Base-by-base conservation (phyloP, 140 eudicot genomes). In the Cichorium intybus region DNA sequence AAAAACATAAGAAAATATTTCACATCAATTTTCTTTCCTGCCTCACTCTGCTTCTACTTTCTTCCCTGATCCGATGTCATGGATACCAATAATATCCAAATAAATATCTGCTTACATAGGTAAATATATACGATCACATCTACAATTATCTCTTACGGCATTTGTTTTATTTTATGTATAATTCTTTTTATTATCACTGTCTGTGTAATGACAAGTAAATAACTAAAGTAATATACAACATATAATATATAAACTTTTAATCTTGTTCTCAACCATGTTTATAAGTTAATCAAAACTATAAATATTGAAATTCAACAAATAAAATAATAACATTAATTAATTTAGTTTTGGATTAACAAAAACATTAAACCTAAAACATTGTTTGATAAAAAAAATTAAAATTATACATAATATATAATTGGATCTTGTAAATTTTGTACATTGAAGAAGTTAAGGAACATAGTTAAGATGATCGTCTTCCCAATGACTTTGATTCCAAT, bases 401-500 rank as follows among this genome's bases (percentile, higher is more conserved):
- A 48, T 17, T 48, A 48, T 48, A 12, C 54, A 47, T 47, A 47
- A 17, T 47, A 47, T 47, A 16, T 6, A 8, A 15, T 16, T 48
- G 14, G 24, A 48, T 48, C 54, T 5, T 18, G 54, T 48, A 7
- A 48, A 16, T n/a, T 16, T 46, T 8, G 17, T 48, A 48, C 54
- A 24, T 48, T 48, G 54, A 46, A 46, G 52, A 48, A 6, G 54
- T 69, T 37, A 81, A n/a, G 80, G 87, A 20, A 74, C 70, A 60
- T 77, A 77, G 68, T 72, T 74, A 35, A 81, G 71, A 2, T 28
- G 72, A 18, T 48, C 54, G 46, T 77, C 80, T 7, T 58, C 21
- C 87, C 87, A 81, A 51, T 81, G 80, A 22, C 68, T 20, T 68
- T 69, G 78, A 58, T 39, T 74, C 87, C 87, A 81, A 62, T 81